Evolutionary conservation across 225 moss, liverwort and hornwort genomes (phyloP).

Genomic region (Anthoceros angustus): DNA sequence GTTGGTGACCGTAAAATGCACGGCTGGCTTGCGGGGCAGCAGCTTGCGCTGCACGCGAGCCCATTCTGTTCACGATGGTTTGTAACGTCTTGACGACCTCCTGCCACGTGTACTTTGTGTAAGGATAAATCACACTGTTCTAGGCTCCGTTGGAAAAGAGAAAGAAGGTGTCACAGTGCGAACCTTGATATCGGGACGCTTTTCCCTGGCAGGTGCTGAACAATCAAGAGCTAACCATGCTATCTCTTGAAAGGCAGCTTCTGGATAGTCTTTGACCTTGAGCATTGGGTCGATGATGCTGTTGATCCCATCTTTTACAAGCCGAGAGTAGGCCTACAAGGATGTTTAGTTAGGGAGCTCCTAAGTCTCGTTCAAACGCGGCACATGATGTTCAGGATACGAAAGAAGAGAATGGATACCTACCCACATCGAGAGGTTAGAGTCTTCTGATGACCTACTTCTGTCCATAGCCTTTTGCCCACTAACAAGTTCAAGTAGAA

Average conservation of each 20-base stretch:
- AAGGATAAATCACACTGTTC: background rate
- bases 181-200: background rate
- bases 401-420: background rate
- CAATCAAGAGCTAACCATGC: background rate
- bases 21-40: too few species aligned
- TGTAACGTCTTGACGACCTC: too few species aligned
- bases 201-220: background rate
- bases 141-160: background rate
- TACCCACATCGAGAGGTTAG: conserved; percentile 36
- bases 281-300: background rate
- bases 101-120: too few species aligned
- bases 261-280: background rate
- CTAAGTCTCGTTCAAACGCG: background rate
- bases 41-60: too few species aligned
- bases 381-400: background rate
- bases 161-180: background rate
- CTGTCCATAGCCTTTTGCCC: conserved; percentile 37
- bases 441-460: conserved; percentile 23
- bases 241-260: background rate
- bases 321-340: background rate
- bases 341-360: background rate
- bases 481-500: conserved; percentile 5
- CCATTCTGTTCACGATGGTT: too few species aligned
- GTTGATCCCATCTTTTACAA: background rate
- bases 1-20: too few species aligned